A percentile compares a stretch with the other conserved stretches of the same genome.
These are phyloP conservation scores for Cryptosporidium sp. DNA, from an alignment of 169 alveolate species.

Conservation along the genomic window DNA sequence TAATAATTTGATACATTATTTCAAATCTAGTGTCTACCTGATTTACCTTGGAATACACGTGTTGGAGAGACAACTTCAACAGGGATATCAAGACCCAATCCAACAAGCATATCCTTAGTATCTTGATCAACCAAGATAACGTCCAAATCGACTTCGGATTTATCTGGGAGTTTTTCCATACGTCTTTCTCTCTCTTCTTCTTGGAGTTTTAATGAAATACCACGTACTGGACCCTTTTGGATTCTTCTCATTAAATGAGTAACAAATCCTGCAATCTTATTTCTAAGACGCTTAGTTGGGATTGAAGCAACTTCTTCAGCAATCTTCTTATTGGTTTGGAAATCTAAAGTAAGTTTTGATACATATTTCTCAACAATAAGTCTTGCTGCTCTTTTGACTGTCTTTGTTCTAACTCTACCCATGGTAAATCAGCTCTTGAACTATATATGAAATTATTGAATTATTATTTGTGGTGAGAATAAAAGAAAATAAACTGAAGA, in stretches of 20 bases:
- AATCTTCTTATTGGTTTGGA: constrained; percentile 99
- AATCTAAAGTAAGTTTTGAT: constrained; percentile 96
- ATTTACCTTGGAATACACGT: constrained; percentile 73
- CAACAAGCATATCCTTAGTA: constrained; percentile 89
- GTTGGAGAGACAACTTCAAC: constrained; percentile 75
- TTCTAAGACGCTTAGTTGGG: constrained; percentile 98
- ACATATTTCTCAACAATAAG: constrained; percentile 98
- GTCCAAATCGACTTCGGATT: constrained; percentile 92
- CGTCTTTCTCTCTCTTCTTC: constrained; percentile 99
- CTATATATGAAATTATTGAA: not conserved
- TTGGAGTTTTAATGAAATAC: constrained; percentile 99
- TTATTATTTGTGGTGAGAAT: not conserved
- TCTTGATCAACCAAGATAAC: constrained; percentile 90
- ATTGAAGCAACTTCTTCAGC: constrained; percentile 98
- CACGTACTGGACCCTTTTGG: constrained; percentile 99
- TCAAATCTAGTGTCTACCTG: constrained; percentile 58
- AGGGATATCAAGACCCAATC: constrained; percentile 86
- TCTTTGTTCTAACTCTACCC: constrained; percentile 99
- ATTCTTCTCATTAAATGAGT: constrained; percentile 95
- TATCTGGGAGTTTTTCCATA: constrained; percentile 97
- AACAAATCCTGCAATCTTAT: constrained; percentile 97
- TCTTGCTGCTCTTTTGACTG: constrained; percentile 99
- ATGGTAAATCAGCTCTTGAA: constrained; percentile 21
- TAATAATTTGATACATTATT: not conserved
- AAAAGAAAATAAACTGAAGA: constrained; percentile 22